Base-by-base conservation (phyloP, 2,329 filamentous ascomycete genomes). In the Cytospora piceicola region DNA sequence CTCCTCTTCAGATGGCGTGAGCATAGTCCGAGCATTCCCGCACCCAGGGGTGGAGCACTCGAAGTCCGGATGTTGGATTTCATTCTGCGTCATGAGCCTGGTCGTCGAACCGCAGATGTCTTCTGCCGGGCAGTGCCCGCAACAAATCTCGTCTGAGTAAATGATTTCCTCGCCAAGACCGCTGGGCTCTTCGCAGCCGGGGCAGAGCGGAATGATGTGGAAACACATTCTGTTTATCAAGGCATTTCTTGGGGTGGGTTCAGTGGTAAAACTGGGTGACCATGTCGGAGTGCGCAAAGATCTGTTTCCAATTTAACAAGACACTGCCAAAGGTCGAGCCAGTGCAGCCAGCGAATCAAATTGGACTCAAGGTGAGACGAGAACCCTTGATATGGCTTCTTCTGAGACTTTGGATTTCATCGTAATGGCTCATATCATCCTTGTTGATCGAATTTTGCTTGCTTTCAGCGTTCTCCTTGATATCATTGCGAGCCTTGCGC, bases 91-190 rank as follows among this genome's bases (percentile, higher is more conserved):
- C 63, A 68, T 66, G 29, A 63, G 27, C 2, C 66, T 59, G 0
- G 66, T 68, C 12, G 63, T 58, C 8, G 66, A 66, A 17, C 66
- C 66, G 42, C 57, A 62, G 2, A 68, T 56, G 20, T 54, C 39
- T 17, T 63, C 63, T 20, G 36, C 34, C 1, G 54, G 51, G 53
- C 66, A 68, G 42, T 62, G 30, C 6, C 66, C 66, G 22, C 55
- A 52, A 17, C 66, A 68, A 17, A 66, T 29, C 15, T 66, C 66
- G 5, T 68, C 66, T 3, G 63, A 61, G 29, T 66, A 68, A 20
- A 68, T 68, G 52, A 68, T 36, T 32, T 68, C 66, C 22, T 68
- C 66, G 27, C 66, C 66, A 17, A 68, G 63, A 4, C 66, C 66
- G 42, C 59, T 61, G 15, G 66, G 66, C 42, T 68, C 66, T 42